Evolutionary conservation across 2,329 filamentous ascomycete genomes (phyloP), one percentile per base, ranked within the genome.

Genomic region (Neodidymelliopsis sp.): DNA sequence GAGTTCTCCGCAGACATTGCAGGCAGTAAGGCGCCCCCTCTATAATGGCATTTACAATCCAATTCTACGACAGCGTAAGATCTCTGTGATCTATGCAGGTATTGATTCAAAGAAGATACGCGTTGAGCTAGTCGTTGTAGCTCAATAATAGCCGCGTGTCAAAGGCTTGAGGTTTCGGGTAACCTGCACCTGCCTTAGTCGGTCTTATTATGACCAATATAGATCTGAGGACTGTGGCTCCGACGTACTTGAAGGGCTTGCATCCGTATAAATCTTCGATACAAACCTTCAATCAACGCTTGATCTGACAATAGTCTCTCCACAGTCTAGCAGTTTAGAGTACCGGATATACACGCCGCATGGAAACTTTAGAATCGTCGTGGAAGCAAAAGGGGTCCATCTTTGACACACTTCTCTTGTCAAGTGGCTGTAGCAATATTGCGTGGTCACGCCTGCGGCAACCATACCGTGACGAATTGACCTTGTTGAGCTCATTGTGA

Each of bases 171-270:
- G 15, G 42, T 47, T 47, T 52, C 47, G 35, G 47, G 35, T 45
- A 45, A 40, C 47, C 24, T 50, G 47, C 40, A 31, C 29, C 47
- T 45, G 30, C 35, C 40, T 30, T 40, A 27, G 25, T 41, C 47
- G 40, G 47, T 31, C 40, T 44, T 37, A 37, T 31, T 13, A 25
- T 36, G 35, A 41, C 47, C 30, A 50, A 45, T 50, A 41, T 27
- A 36, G 15, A 11, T 20, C 35, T 36, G 30, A 29, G 47, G 35
- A 31, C 13, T 25, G n/a, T n/a, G 29, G 35, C 30, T 38, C 40
- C 35, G 19, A 35, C 23, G 23, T 16, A 25, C 19, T 22, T 10
- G 12, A 44, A 40, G 39, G 24, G 38, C 24, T 44, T n/a, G n/a
- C n/a, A n/a, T n/a, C n/a, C 24, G 35, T 38, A 34, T 30, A n/a